Percentiles rank a stretch among this genome's conserved stretches.
Conservation (phyloP, 371 early-diverging fungal species). For the Apophysomyces sp. region DNA sequence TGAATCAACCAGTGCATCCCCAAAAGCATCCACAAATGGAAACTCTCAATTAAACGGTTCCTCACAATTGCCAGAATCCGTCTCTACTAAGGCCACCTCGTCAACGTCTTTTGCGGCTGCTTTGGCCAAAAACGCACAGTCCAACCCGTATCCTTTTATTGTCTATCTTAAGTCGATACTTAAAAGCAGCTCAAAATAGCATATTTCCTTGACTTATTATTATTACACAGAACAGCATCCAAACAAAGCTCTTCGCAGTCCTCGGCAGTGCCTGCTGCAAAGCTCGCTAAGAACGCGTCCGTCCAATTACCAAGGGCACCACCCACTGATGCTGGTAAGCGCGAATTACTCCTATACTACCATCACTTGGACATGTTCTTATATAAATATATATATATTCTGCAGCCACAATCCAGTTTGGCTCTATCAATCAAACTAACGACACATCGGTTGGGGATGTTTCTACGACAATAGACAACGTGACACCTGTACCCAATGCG, state of each 20-base stretch:
- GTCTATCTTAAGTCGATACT: neutral
- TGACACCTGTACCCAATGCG: constrained; percentile 18
- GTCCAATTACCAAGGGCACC: constrained; percentile 48
- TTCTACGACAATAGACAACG: constrained; percentile 11
- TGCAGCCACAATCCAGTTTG: constrained; percentile 53
- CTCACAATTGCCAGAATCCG: constrained; percentile 11
- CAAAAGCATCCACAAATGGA: constrained; percentile 4
- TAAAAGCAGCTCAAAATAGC: neutral
- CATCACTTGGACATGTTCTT: too few species aligned
- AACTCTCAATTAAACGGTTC: constrained; percentile 11
- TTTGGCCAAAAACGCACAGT: constrained; percentile 20
- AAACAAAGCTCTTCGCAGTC: constrained; percentile 2
- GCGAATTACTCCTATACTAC: too few species aligned
- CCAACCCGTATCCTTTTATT: constrained; percentile 23
- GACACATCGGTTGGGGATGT: constrained; percentile 18
- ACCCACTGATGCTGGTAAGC: constrained; percentile 37
- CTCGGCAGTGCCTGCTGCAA: constrained; percentile 8
- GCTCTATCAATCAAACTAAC: constrained; percentile 49
- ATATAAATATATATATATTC: neutral
- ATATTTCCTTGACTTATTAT: constrained; percentile 9
- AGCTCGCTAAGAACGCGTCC: constrained; percentile 25
- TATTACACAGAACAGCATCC: constrained; percentile 10
- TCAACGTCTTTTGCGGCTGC: constrained; percentile 29
- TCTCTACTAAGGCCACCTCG: constrained; percentile 16
- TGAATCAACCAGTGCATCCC: constrained; percentile 1